Base-by-base conservation (phyloP, 164 flowering plant species). In the Paratinospora sagittata region DNA sequence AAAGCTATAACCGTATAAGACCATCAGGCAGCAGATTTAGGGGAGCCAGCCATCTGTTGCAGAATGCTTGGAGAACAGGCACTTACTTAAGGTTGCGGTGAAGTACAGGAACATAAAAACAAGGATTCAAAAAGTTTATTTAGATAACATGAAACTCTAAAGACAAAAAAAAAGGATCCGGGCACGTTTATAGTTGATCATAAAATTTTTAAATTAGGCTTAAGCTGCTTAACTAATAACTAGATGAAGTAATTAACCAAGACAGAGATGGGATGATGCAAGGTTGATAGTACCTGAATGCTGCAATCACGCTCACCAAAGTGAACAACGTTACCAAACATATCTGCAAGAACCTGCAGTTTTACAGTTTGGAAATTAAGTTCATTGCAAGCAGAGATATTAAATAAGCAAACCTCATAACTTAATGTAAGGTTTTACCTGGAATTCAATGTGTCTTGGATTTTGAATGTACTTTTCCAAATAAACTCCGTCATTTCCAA, bases 231-330 rank as follows among this genome's bases (percentile, higher is more conserved):
- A 30, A 30, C 34, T 30, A 4, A 30, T 30, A 30, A 30, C 34
- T 62, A 73, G n/a, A 6, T 6, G 47, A 72, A 68, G 12, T 12
- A 17, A 34, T 21, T 49, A 12, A 27, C 2, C 58, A 67, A 63
- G 49, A 47, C 8, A 76, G 73, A 33, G 19, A 33, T 8, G 34
- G 34, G 13, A 27, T 12, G 24, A 5, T 55, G 21, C 8, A 57
- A 60, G n/a, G 27, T 49, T 21, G 23, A 61, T 12, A 47, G 62
- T 85, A 91, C 99, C 98, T 96, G 98, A 82, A 96, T 96, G 73
- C 99, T 96, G 88, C 99, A 96, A 82, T 96, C 99, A 79, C 98
- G 98, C 82, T 96, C 99, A 70, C 99, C 99, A 83, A 96, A 96
- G 81, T 96, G 98, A 74, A 96, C 91, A 63, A 93, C 99, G 72